Evolutionary conservation across 2,329 filamentous ascomycete species (phyloP).

Genomic region (Trichothecium sympodiale): DNA sequence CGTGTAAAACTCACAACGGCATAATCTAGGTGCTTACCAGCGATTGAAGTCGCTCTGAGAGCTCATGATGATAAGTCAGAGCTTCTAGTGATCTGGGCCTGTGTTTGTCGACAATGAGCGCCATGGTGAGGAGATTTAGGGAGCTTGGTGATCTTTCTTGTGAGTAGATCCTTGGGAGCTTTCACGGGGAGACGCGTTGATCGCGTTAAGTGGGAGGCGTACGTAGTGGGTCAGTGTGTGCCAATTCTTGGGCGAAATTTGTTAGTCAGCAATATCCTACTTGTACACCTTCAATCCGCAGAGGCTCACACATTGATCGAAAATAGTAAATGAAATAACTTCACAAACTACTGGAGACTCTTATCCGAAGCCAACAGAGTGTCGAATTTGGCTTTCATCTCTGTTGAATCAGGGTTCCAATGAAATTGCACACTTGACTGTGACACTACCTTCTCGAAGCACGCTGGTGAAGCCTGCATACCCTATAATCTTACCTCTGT

Average conservation of each 20-base stretch:
- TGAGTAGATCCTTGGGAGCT: constrained; percentile 6
- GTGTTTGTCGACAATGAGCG: constrained; percentile 62
- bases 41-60: constrained; percentile 77
- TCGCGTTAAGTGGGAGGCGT: constrained; percentile 25
- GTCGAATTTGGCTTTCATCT: no score
- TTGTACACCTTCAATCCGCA: no score
- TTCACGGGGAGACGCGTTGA: constrained; percentile 17
- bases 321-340: no score
- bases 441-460: no score
- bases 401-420: no score
- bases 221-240: constrained; percentile 6
- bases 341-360: no score
- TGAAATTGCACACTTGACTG: no score
- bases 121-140: constrained; percentile 31
- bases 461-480: no score
- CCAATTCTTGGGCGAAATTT: no score
- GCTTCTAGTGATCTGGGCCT: constrained; percentile 63
- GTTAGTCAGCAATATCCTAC: not conserved
- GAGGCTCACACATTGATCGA: no score
- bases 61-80: constrained; percentile 78
- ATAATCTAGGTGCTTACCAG: constrained; percentile 46
- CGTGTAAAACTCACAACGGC: not conserved
- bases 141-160: constrained; percentile 9
- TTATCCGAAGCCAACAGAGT: no score
- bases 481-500: no score